Evolutionary conservation across 306 rosid species (phyloP).

Genomic region (Castanospermum australe): DNA sequence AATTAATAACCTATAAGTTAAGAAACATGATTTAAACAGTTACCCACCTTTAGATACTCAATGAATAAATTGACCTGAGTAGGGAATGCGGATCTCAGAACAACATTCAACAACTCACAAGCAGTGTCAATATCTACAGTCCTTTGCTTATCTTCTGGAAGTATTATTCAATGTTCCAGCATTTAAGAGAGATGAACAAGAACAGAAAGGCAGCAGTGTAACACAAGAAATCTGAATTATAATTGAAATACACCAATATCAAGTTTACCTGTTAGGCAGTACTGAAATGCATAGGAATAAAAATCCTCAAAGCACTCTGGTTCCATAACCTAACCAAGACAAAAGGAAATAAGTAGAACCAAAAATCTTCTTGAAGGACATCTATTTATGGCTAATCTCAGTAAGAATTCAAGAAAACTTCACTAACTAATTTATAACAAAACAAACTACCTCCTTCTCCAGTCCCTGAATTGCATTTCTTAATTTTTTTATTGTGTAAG

Average conservation of each 20-base stretch:
- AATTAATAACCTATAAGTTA: background rate
- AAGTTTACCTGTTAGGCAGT: conserved; percentile 40
- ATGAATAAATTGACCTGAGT: conserved; percentile 30
- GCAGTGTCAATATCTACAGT: conserved; percentile 40
- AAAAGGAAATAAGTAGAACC: background rate
- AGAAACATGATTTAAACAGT: background rate
- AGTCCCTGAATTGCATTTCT: conserved; percentile 30
- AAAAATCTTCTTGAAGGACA: background rate
- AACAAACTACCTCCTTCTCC: conserved; percentile 35
- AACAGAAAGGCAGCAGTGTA: background rate
- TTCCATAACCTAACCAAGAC: conserved; percentile 24
- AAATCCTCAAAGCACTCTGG: conserved; percentile 36
- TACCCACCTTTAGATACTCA: conserved; percentile 43
- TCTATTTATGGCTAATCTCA: background rate
- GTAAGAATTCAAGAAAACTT: background rate
- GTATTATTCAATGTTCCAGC: background rate
- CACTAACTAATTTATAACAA: background rate
- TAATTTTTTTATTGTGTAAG: conserved; percentile 23
- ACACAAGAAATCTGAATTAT: background rate
- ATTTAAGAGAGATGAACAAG: background rate
- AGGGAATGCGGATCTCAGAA: conserved; percentile 29
- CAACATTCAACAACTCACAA: conserved; percentile 39
- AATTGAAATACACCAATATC: background rate
- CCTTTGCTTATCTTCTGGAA: conserved; percentile 46
- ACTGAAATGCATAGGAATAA: conserved; percentile 38